phyloP scores from a whole-genome alignment of 371 early-diverging fungal genomes.

The Globomyces sp. region DNA sequence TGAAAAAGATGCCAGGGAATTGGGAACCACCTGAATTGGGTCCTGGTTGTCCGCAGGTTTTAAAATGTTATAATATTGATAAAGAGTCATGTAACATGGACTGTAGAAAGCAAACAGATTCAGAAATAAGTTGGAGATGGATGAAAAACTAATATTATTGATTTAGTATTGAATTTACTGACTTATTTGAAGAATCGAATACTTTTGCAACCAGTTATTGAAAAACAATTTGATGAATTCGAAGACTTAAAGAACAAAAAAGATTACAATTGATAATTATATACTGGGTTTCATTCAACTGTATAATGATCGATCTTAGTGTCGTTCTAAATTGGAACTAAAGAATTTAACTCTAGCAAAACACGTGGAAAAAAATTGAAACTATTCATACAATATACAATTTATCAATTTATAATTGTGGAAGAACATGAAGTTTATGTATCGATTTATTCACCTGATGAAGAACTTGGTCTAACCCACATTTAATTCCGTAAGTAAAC shows the following conservation, averaged over 20 bases:
- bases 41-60: not conserved
- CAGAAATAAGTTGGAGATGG: not conserved
- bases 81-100: slow-evolving; percentile 9
- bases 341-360: slow-evolving; percentile 29
- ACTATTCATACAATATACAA: slow-evolving; percentile 29
- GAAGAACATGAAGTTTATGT: slow-evolving; percentile 9
- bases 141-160: too few relatives aligned
- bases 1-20: slow-evolving; percentile 17
- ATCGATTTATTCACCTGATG: slow-evolving; percentile 16
- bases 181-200: slow-evolving; percentile 1
- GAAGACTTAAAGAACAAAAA: slow-evolving; percentile 67
- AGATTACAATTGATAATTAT: slow-evolving; percentile 75
- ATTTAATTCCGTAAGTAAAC: not conserved
- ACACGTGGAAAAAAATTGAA: slow-evolving; percentile 63
- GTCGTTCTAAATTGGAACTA: not conserved
- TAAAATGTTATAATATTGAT: too few relatives aligned
- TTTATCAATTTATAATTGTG: not conserved
- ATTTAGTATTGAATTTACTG: not conserved
- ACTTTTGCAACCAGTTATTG: not conserved
- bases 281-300: slow-evolving; percentile 74
- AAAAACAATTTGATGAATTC: slow-evolving; percentile 24
- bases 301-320: slow-evolving; percentile 31
- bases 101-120: slow-evolving; percentile 13
- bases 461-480: slow-evolving; percentile 4
- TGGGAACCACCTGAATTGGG: slow-evolving; percentile 20